These are phyloP conservation scores for Rehmannia glutinosa DNA, from an alignment of 257 asterid species.

Conservation along the genomic window DNA sequence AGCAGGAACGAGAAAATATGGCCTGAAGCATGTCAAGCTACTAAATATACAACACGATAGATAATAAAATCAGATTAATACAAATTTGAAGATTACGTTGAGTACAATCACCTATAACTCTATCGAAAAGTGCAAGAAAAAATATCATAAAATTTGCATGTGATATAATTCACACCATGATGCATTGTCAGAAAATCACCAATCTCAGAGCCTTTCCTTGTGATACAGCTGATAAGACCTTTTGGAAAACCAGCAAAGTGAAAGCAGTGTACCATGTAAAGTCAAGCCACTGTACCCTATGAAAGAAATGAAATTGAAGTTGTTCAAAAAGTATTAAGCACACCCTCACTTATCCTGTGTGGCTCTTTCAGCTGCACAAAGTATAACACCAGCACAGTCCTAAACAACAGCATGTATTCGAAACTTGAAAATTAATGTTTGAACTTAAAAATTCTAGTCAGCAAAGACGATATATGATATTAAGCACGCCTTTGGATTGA, in stretches of 20 bases:
- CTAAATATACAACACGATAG: background rate
- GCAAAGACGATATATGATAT: background rate
- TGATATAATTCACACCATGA: slow-evolving; percentile 53
- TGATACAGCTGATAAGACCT: slow-evolving; percentile 81
- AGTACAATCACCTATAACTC: background rate
- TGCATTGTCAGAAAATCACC: slow-evolving; percentile 94
- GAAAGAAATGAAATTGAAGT: background rate
- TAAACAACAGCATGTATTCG: slow-evolving; percentile 23
- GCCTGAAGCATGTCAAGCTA: background rate
- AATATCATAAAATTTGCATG: background rate
- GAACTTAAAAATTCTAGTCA: background rate
- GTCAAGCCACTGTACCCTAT: slow-evolving; percentile 92
- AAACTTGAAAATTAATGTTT: background rate
- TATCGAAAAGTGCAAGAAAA: background rate
- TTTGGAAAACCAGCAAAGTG: slow-evolving; percentile 90
- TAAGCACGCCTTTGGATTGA: slow-evolving; percentile 63
- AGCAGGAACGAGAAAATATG: background rate
- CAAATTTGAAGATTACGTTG: background rate
- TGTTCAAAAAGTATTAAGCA: no score
- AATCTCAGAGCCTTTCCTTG: slow-evolving; percentile 89
- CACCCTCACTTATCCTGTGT: no score
- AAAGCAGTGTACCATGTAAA: slow-evolving; percentile 88
- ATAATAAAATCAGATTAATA: background rate
- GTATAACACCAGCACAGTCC: slow-evolving; percentile 99
- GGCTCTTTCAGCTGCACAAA: slow-evolving; percentile 90